Base-by-base conservation (phyloP, 2,329 filamentous ascomycete species). In the Colletotrichum cordylinicola region DNA sequence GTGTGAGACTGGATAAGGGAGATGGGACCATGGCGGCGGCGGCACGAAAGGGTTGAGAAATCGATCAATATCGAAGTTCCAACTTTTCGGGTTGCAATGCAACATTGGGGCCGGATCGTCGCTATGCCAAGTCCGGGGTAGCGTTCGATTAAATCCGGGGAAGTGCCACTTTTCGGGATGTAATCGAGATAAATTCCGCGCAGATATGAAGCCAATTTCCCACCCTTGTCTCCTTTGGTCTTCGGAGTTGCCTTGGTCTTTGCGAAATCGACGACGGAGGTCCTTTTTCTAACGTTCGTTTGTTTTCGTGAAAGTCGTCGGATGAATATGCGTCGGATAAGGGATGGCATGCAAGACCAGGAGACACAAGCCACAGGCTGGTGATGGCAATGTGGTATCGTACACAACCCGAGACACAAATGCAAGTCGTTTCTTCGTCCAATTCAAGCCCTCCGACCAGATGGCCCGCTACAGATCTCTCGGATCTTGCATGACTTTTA, bases 11-110 rank as follows among this genome's bases (percentile, higher is more conserved):
- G 90, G 90, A 62, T 87, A 87, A 0, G 95, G 96, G 2, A 98
- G 81, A 60, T 87, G 85, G 33, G 89, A 85, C 82, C 95, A 90
- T 79, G 90, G 91, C 55, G 93, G 93, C 16, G 90, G 86, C 10
- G 94, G 94, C 29, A 98, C 81, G 76, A 92, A 88, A 4, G 89
- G 93, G 82, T 96, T 95, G 67, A 98, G 82, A 82, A 93, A 91
- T n/a, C 85, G 85, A 87, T 98, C 96, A 78, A 98, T 90, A 84
- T 97, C 91, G 84, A 98, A 92, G 80, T 93, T 88, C 85, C 88
- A 89, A 37, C 56, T 37, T 21, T 24, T 68, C 27, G 67, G 75
- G 62, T 77, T 71, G 75, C 64, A 75, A 24, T 58, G 70, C 73
- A 37, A 65, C 73, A 75, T 75, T 35, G 58, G 64, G 33, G 16